Percentiles rank a stretch among this genome's conserved stretches.
Conservation (phyloP, 352 stramenopile genomes). For the Globisporangium spiculum region DNA sequence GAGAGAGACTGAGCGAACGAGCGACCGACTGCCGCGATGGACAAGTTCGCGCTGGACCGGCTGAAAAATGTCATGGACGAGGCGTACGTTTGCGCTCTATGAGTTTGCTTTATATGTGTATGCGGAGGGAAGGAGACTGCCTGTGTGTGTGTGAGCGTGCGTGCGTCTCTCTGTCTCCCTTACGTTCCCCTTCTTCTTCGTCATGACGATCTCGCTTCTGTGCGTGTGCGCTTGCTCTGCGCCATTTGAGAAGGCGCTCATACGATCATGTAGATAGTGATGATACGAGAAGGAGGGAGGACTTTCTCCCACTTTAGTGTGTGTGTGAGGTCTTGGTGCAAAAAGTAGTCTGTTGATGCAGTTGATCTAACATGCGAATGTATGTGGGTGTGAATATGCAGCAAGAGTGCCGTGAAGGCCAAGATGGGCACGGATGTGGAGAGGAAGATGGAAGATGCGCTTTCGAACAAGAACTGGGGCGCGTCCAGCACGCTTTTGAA, state of each 20-base stretch:
- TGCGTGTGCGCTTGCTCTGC: not conserved
- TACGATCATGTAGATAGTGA: not conserved
- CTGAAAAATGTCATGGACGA: constrained; percentile 88
- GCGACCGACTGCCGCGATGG: constrained; percentile 38
- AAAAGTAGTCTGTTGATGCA: not conserved
- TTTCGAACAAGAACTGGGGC: constrained; percentile 99
- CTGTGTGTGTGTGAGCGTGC: not conserved
- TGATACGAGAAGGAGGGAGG: not conserved
- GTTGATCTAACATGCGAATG: not conserved
- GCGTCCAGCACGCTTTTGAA: constrained; percentile 97
- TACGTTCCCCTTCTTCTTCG: not conserved
- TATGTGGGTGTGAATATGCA: constrained; percentile 18
- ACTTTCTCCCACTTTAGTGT: not conserved
- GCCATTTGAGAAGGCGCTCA: not conserved
- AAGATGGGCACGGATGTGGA: constrained; percentile 87
- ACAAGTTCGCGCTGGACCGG: constrained; percentile 83
- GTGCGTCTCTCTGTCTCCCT: not conserved
- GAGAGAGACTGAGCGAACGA: not conserved
- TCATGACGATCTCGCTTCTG: not conserved
- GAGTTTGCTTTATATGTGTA: not conserved
- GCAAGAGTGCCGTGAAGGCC: constrained; percentile 84
- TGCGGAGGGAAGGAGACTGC: not conserved
- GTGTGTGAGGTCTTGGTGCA: not conserved
- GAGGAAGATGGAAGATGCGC: constrained; percentile 90
- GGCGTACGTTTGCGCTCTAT: constrained; percentile 54